Conservation (phyloP, 495 filamentous ascomycete species). For the Sporormia fimetaria region DNA sequence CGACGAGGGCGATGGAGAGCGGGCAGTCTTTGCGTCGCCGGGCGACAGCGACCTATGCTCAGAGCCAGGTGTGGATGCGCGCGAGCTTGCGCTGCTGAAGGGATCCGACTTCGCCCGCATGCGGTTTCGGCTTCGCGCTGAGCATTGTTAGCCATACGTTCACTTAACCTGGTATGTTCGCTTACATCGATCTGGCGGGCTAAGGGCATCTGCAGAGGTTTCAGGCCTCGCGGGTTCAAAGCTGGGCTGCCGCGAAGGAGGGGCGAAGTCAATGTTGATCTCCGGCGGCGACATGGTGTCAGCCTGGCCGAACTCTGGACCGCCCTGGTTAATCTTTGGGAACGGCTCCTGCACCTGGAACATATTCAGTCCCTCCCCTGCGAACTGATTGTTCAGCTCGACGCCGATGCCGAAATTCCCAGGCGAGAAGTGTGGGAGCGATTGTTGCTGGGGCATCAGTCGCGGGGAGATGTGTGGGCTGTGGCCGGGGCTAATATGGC, state of each 20-base stretch:
- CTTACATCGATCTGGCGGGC: conserved; percentile 57
- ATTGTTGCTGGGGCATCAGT: conserved; percentile 56
- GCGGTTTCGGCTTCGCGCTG: conserved; percentile 32
- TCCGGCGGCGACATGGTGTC: conserved; percentile 73
- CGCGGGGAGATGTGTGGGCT: conserved; percentile 81
- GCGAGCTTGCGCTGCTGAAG: conserved; percentile 27
- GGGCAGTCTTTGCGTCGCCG: conserved; percentile 33
- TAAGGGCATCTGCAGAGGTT: conserved; percentile 54
- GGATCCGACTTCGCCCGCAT: conserved; percentile 36
- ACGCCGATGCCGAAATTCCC: conserved; percentile 40
- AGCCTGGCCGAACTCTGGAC: conserved; percentile 52
- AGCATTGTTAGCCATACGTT: conserved; percentile 1
- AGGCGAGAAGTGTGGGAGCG: conserved; percentile 29
- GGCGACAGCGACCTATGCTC: conserved; percentile 49
- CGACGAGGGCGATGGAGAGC: conserved; percentile 47
- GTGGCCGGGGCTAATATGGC: conserved; percentile 62
- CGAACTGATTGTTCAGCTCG: conserved; percentile 38
- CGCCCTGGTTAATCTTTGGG: conserved; percentile 40
- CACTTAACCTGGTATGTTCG: not conserved
- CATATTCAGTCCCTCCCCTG: conserved; percentile 41
- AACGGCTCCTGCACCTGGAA: conserved; percentile 50
- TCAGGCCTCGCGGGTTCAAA: conserved; percentile 57
- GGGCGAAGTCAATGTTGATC: conserved; percentile 89
- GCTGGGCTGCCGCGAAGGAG: conserved; percentile 50
- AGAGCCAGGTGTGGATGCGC: conserved; percentile 26